Conservation (phyloP, 805 yeast species). For the Tetrapisispora taiwanensis region DNA sequence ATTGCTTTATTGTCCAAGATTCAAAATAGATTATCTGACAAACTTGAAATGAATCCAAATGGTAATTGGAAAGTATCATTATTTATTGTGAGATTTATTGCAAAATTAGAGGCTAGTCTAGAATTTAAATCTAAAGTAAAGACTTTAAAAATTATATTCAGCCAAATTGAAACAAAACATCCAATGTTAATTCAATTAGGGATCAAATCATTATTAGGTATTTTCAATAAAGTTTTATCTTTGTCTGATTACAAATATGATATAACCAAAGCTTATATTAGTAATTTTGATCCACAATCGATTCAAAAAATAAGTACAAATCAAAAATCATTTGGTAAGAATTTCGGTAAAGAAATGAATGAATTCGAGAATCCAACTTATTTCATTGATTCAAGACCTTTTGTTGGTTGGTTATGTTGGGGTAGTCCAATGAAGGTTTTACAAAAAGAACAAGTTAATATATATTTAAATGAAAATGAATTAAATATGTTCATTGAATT, state of each 20-base stretch:
- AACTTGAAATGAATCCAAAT: conserved; percentile 10
- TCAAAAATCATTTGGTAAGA: conserved; percentile 27
- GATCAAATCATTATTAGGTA: conserved; percentile 44
- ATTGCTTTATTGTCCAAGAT: conserved; percentile 34
- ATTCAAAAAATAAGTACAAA: conserved; percentile 37
- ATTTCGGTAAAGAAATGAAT: conserved; percentile 41
- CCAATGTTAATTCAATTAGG: conserved; percentile 55
- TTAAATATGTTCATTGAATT: conserved; percentile 31
- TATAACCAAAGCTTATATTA: conserved; percentile 32
- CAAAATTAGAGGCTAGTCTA: conserved; percentile 41
- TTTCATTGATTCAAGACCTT: conserved; percentile 46
- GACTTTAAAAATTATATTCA: conserved; percentile 35
- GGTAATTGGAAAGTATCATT: conserved; percentile 46
- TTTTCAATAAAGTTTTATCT: conserved; percentile 36
- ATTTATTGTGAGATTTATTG: conserved; percentile 40
- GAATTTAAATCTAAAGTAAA: conserved; percentile 38
- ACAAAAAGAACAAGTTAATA: conserved; percentile 23
- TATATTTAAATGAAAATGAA: conserved; percentile 35
- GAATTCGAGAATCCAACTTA: conserved; percentile 37
- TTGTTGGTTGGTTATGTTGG: conserved; percentile 70
- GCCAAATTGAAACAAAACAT: conserved; percentile 46
- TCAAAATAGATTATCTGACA: conserved; percentile 30
- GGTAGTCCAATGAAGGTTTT: conserved; percentile 41
- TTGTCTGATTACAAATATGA: conserved; percentile 40
- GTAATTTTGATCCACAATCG: conserved; percentile 34